Base-by-base conservation (phyloP, 352 stramenopile species). In the Peronospora farinosa region DNA sequence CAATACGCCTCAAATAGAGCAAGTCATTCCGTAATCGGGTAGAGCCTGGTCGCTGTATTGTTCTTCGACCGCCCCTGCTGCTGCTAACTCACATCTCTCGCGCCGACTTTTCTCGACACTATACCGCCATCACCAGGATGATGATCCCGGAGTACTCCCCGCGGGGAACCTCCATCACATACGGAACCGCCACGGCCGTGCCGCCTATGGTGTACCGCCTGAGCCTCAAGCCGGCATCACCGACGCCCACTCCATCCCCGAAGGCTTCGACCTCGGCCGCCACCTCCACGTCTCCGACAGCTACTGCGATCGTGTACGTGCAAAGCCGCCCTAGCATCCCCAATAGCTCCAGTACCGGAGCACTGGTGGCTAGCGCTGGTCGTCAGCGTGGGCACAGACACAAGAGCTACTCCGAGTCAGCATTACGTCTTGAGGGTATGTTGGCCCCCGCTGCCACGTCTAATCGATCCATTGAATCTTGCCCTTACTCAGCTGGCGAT, bases 391-490 rank as follows among this genome's bases (percentile, higher is more conserved):
- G 53, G 36, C 63, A 57, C 8, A 65, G 76, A 54, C 53, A 74
- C 60, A 87, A 87, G 60, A 84, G 76, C 63, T 73, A 81, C 63
- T 85, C 76, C 5, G 76, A 83, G 50, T 72, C 71, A 3, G 76
- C 67, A 3, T 28, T 73, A 21, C 57, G 61, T 19, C 65, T 87
- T 16, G 76, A 87, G 58, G 63, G 66, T 12, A 71, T 78, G 63
- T 37, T 67, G 9, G 48, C 32, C 9, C 47, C 47, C 0, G 23
- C 59, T 10, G 59, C 67, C 0, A 49, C 65, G 13, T 32, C 40
- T 4, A 68, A 30, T 5, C 53, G 57, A 0, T 45, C 48, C 1
- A 41, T 51, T 1, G 65, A 66, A n/a, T 17, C 65, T n/a, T 67
- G 74, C 11, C 77, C 77, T 19, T 68, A 67, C 66, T 88, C 74